Evolutionary conservation across 2,329 filamentous ascomycete genomes (phyloP).

Genomic region (Hypoxylon sp.): DNA sequence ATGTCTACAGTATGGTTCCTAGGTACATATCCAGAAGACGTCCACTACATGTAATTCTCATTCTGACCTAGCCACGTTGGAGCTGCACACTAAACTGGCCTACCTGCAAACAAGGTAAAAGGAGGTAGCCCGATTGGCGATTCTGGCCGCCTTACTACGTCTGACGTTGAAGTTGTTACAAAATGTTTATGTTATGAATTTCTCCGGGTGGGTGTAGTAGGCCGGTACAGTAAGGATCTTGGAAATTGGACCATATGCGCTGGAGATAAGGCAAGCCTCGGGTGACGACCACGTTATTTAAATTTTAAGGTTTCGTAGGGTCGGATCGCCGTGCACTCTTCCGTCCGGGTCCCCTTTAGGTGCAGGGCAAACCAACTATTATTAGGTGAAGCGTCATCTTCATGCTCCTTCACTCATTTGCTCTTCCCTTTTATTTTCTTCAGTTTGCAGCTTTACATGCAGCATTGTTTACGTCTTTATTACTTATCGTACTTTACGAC

Average conservation of each 20-base stretch:
- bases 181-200: slow-evolving; percentile 7
- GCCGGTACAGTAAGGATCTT: slow-evolving; percentile 14
- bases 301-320: slow-evolving; percentile 19
- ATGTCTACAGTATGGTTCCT: background rate
- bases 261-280: slow-evolving; percentile 22
- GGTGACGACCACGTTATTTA: slow-evolving; percentile 25
- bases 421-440: background rate
- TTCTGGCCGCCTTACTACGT: slow-evolving; percentile 13
- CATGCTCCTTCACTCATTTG: slow-evolving; percentile 6
- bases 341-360: background rate
- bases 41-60: too few species aligned
- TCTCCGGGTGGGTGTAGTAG: background rate
- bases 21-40: background rate
- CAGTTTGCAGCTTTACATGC: background rate
- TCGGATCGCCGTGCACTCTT: slow-evolving; percentile 18
- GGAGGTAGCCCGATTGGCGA: background rate
- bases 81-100: background rate
- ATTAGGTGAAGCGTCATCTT: slow-evolving; percentile 27
- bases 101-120: too few species aligned
- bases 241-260: background rate
- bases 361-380: slow-evolving; percentile 15
- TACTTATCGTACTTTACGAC: background rate
- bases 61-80: background rate
- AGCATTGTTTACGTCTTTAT: slow-evolving; percentile 1
- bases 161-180: slow-evolving; percentile 17